Base-by-base conservation (phyloP, 2,329 filamentous ascomycete genomes). In the Penicillium sp. region DNA sequence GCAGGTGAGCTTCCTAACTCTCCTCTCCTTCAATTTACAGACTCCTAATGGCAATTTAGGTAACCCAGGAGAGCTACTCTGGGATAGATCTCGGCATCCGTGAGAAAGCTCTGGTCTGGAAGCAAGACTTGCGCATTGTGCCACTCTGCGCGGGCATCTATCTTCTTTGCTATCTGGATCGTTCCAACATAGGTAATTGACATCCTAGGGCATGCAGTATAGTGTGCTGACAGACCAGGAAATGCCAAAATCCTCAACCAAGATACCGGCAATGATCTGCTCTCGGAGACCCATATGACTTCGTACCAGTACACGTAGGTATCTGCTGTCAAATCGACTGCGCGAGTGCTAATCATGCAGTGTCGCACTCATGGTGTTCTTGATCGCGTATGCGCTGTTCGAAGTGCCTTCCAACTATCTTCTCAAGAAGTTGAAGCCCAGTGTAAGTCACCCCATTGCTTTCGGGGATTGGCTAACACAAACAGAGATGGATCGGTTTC, bases 161-260 rank as follows among this genome's bases (percentile, higher is more conserved):
- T 64, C 73, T 86, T 39, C 74, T 86, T 21, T 83, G 80, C 66
- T 85, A 83, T 62, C 75, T 86, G 21, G 83, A 86, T 65, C 74
- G 80, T 37, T 77, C 80, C 48, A 87, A 86, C 64, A 85, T 87
- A 49, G 82, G 81, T 72, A n/a, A n/a, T n/a, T n/a, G n/a, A n/a
- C n/a, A n/a, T n/a, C n/a, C n/a, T n/a, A n/a, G n/a, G n/a, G n/a
- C n/a, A n/a, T n/a, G n/a, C n/a, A n/a, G n/a, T n/a, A n/a, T n/a
- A n/a, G 50, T 41, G 58, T 53, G 21, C 50, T 61, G 29, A 63
- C 31, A 2, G 17, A 5, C 9, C 21, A 69, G 67, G 74, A 48
- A 84, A 84, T 62, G 81, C 82, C 37, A 82, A 80, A 65, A 79
- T 85, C 24, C 72, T 86, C 53, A 85, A 87, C 61, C 69, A 75